phyloP scores from a whole-genome alignment of 83 land plant species.

The Thuja plicata region DNA sequence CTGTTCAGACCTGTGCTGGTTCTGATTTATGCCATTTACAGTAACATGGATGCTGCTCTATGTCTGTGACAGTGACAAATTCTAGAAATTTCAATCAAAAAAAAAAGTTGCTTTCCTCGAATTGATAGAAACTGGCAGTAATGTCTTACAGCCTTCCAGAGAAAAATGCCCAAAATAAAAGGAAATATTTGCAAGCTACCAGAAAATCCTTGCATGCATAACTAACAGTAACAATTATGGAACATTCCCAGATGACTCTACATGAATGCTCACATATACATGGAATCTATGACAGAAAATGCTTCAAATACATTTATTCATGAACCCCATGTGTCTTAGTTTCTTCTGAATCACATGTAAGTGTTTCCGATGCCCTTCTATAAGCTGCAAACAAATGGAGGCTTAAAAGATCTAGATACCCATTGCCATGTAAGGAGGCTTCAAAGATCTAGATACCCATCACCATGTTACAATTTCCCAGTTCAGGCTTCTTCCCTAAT shows the following conservation, averaged over 20 bases:
- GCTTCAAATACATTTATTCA: not conserved
- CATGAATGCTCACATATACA: not conserved
- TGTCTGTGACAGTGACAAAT: not conserved
- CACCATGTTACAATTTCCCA: not conserved
- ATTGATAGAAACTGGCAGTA: not conserved
- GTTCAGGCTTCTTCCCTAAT: not conserved
- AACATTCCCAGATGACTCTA: not conserved
- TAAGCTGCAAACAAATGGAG: not conserved
- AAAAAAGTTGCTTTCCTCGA: not conserved
- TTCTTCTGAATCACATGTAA: not conserved
- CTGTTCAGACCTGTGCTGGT: too few relatives aligned
- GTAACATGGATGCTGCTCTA: not conserved
- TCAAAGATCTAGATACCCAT: not conserved
- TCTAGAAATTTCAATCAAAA: not conserved
- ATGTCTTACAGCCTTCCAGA: not conserved
- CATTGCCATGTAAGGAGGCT: not conserved
- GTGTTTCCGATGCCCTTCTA: not conserved
- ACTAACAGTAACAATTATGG: not conserved
- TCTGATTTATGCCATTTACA: too few relatives aligned
- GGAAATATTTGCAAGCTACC: not conserved
- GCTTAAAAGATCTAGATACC: not conserved
- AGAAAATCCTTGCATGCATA: not conserved
- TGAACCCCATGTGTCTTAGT: not conserved
- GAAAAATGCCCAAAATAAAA: not conserved
- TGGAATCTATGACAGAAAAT: not conserved